Conservation (phyloP, 1,284 basidiomycete species). For the Boletus mariae region DNA sequence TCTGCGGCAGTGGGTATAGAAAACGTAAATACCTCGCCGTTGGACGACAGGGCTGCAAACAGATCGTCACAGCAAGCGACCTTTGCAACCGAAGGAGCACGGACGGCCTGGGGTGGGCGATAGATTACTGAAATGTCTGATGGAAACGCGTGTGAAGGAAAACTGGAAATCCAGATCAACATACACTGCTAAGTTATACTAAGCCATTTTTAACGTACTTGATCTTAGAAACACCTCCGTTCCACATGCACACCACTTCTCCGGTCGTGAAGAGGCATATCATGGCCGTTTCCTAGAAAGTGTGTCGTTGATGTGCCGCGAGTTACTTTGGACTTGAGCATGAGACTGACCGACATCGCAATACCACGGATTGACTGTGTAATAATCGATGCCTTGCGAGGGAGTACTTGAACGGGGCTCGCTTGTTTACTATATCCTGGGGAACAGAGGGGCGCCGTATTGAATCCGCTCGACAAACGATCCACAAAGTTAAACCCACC, state of each 20-base stretch:
- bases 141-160: conserved; percentile 68
- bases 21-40: conserved; percentile 93
- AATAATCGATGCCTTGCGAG: conserved; percentile 82
- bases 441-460: background rate
- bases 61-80: conserved; percentile 78
- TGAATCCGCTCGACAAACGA: background rate
- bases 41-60: conserved; percentile 83
- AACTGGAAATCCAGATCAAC: conserved; percentile 39
- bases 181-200: conserved; percentile 9
- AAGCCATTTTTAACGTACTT: conserved; percentile 42
- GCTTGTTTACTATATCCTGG: conserved; percentile 68
- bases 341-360: conserved; percentile 60
- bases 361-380: conserved; percentile 67
- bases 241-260: conserved; percentile 84
- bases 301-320: background rate
- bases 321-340: conserved; percentile 2
- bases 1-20: conserved; percentile 42
- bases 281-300: conserved; percentile 73
- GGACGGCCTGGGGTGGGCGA: conserved; percentile 70
- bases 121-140: conserved; percentile 69
- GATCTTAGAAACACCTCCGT: conserved; percentile 74
- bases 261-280: conserved; percentile 70
- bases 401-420: conserved; percentile 76
- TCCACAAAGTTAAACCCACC: conserved; percentile 44
- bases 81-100: conserved; percentile 74